Percentiles rank a stretch among this genome's conserved stretches.
Evolutionary conservation across 2,329 filamentous ascomycete genomes (phyloP).

Genomic region (Fusarium solani-melongenae): DNA sequence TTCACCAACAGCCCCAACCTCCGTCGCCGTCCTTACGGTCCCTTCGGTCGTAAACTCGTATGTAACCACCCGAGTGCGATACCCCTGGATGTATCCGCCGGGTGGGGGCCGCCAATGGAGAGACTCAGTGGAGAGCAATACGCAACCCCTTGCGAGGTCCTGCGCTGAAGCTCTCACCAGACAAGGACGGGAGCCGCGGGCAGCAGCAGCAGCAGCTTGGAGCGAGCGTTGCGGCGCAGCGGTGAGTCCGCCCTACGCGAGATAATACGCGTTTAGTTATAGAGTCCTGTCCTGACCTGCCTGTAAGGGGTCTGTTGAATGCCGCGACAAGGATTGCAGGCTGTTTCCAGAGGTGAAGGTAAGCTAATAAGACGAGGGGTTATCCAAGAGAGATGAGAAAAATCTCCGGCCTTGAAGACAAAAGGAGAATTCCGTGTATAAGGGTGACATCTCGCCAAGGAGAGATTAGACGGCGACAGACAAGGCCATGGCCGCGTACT

Average conservation of each 20-base stretch:
- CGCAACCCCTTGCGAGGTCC: constrained; percentile 8
- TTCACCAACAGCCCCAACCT: constrained; percentile 6
- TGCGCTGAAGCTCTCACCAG: constrained; percentile 31
- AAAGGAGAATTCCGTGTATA: not conserved
- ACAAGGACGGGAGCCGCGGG: not conserved
- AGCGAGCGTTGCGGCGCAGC: constrained; percentile 15
- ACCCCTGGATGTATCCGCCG: constrained; percentile 25
- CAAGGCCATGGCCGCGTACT: not conserved
- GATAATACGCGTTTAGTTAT: not conserved
- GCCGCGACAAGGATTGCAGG: not conserved
- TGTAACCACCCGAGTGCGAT: constrained; percentile 30
- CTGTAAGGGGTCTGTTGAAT: not conserved
- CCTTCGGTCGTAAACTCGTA: constrained; percentile 28
- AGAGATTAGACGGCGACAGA: not conserved
- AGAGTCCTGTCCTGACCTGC: not conserved
- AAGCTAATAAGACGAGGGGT: not conserved
- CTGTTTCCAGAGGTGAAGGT: not conserved
- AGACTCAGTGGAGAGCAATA: constrained; percentile 1
- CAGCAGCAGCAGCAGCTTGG: not conserved
- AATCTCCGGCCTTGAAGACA: not conserved
- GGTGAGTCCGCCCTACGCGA: not conserved
- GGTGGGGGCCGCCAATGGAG: constrained; percentile 31
- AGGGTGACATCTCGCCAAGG: not conserved
- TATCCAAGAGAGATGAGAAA: not conserved
- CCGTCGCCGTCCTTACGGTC: not conserved